Evolutionary conservation across 1,284 basidiomycete genomes (phyloP).

Genomic region (Cryptococcus deneoformans): DNA sequence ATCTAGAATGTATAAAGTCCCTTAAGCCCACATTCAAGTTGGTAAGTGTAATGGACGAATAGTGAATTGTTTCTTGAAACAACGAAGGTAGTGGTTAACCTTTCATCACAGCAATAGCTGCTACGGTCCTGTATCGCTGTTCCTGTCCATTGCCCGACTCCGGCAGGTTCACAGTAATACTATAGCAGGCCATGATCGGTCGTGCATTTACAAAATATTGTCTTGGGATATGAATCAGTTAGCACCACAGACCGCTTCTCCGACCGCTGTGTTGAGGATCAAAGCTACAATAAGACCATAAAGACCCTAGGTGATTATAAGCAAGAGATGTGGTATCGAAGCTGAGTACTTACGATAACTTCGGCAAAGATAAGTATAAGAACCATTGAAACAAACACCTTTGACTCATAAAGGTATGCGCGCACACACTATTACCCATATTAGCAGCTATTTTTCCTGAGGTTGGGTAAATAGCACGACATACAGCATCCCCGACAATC

Average conservation of each 20-base stretch:
- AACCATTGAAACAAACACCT: slow-evolving; percentile 74
- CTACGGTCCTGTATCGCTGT: no score
- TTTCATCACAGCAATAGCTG: no score
- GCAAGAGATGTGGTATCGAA: background rate
- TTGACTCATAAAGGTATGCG: slow-evolving; percentile 56
- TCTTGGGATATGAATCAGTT: background rate
- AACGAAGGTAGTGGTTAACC: no score
- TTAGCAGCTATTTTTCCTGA: background rate
- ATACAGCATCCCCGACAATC: slow-evolving; percentile 86
- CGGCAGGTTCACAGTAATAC: no score
- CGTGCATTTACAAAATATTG: no score
- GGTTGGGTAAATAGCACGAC: slow-evolving; percentile 29
- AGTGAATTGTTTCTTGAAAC: no score
- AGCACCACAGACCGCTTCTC: slow-evolving; percentile 32
- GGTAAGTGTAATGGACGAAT: no score
- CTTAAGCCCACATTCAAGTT: no score
- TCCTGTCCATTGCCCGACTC: no score
- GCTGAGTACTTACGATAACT: slow-evolving; percentile 31
- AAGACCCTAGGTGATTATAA: slow-evolving; percentile 41
- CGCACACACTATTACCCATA: slow-evolving; percentile 50
- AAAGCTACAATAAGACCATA: slow-evolving; percentile 58
- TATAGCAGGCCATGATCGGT: no score
- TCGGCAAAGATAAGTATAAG: slow-evolving; percentile 54
- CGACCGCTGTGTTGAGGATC: slow-evolving; percentile 53
- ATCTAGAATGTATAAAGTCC: no score